A percentile compares a stretch with the other conserved stretches of the same genome.
Evolutionary conservation across 2,329 filamentous ascomycete genomes (phyloP).

Genomic region (Phoma sp.): DNA sequence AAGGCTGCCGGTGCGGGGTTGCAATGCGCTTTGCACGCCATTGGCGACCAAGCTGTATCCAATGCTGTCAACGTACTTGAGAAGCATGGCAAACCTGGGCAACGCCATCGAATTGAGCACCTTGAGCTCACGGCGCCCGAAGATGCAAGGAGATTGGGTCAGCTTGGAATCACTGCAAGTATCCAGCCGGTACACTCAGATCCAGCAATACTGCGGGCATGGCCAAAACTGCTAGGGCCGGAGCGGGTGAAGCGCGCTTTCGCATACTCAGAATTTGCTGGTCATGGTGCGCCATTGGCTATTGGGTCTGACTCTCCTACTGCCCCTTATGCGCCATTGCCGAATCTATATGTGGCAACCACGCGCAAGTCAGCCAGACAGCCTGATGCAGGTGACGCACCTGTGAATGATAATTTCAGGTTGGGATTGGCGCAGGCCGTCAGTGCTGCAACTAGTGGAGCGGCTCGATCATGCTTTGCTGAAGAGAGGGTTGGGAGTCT

Average conservation of each 20-base stretch:
- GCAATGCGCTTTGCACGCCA: slow-evolving; percentile 69
- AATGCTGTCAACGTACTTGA: slow-evolving; percentile 65
- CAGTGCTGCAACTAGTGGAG: slow-evolving; percentile 60
- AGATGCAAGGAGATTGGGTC: slow-evolving; percentile 63
- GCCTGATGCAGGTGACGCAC: slow-evolving; percentile 46
- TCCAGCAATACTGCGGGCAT: slow-evolving; percentile 66
- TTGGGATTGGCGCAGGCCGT: slow-evolving; percentile 62
- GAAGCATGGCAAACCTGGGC: slow-evolving; percentile 48
- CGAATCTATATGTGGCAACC: slow-evolving; percentile 65
- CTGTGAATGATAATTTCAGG: slow-evolving; percentile 61
- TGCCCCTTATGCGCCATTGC: slow-evolving; percentile 60
- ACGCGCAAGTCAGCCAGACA: slow-evolving; percentile 63
- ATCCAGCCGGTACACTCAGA: slow-evolving; percentile 95
- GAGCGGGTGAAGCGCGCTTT: slow-evolving; percentile 65
- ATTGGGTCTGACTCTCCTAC: slow-evolving; percentile 67
- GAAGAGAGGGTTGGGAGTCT: slow-evolving; percentile 62
- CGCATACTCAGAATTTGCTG: slow-evolving; percentile 67
- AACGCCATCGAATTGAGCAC: slow-evolving; percentile 69
- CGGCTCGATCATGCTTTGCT: slow-evolving; percentile 64
- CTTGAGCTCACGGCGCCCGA: slow-evolving; percentile 63
- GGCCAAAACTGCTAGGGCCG: slow-evolving; percentile 63
- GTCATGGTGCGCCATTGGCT: slow-evolving; percentile 59
- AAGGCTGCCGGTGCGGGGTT: slow-evolving; percentile 61
- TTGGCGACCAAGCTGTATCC: slow-evolving; percentile 65
- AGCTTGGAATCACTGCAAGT: slow-evolving; percentile 75